Base-by-base conservation (phyloP, 495 filamentous ascomycete species). In the Sporormia fimetaria region DNA sequence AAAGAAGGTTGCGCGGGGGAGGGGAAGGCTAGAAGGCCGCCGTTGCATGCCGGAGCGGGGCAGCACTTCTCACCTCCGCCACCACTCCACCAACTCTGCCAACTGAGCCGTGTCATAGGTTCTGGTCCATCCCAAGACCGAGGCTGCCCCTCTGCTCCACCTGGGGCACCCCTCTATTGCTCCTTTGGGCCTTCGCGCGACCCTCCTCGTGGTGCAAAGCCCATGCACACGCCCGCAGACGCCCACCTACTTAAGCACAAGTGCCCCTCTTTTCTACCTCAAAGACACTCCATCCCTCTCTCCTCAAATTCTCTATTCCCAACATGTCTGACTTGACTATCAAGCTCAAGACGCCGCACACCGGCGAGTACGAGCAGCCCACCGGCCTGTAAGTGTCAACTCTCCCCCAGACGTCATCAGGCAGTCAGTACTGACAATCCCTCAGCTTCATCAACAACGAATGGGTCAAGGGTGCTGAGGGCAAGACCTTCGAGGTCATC, bases 381-480 rank as follows among this genome's bases (percentile, higher is more conserved):
- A 81, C 78, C 16, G 87, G 87, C 61, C 68, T 94, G 84, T 94
- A 76, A 69, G 84, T 78, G n/a, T n/a, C n/a, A n/a, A n/a, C n/a
- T n/a, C n/a, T n/a, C n/a, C n/a, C n/a, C n/a, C n/a, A n/a, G n/a
- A n/a, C n/a, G n/a, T n/a, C n/a, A n/a, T n/a, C n/a, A n/a, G n/a
- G n/a, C n/a, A n/a, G n/a, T n/a, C n/a, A n/a, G n/a, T 28, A 31
- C 43, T 49, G 38, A 51, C 43, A 22, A 25, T 39, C 17, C 11
- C 37, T 14, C 44, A 95, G 87, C 57, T 98, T 93, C 75, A 98
- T 98, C 71, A 95, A 98, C 76, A 87, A 87, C 60, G 87, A 96
- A 66, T 98, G 76, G 60, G 76, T 94, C 49, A 82, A 86, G 67
- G 75, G 76, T 58, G 74, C 77, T 40, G 84, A 85, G 33, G 79